Evolutionary conservation across 176 grass and related monocot species (phyloP), one percentile per base, ranked within the genome.

Genomic region (Ananas comosus): DNA sequence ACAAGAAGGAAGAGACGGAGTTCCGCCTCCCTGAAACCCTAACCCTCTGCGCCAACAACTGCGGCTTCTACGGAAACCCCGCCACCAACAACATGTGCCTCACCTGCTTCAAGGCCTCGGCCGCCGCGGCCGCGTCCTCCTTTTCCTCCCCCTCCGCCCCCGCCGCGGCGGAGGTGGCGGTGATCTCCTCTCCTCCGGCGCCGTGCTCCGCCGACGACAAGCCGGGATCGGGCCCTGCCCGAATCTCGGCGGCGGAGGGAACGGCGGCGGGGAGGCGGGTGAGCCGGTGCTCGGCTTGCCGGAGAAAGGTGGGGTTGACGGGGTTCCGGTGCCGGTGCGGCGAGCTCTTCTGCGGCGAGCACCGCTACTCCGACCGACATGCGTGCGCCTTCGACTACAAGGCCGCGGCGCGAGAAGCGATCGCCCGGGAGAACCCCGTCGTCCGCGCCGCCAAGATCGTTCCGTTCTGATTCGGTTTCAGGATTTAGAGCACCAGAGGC

Each of bases 341-440:
- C 13, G 86, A 97, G 50, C 80, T 93, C 33, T 97, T 86, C 76
- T 97, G 94, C 80, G 86, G 84, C 71, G 54, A 88, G 72, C 94
- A 97, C 82, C 89, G 94, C 11, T 97, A 97, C 82, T 92, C 94
- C 14, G 94, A 97, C 77, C 84, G 83, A 8, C 94, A 97, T 74
- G 84, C 72, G 11, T 97, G 94, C 80, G 64, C 77, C 82, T 97
- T 14, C 71, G 89, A 97, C 70, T 97, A 97, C 83, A 92, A 86
- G 80, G 68, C 89, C 2, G 84, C 84, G 51, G 79, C 53, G 1
- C 42, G 89, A 65, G 89, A 89, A 58, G 79, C 89, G 67, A 97
- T 97, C 89, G 85, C 86, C 17, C 51, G 74, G 76, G 89, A 89
- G 65, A 97, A 97, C 78, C 89, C 89, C 48, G 84, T 97, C 22